A percentile compares a stretch with the other conserved stretches of the same genome.
These are phyloP conservation scores for Yarrowia sp. DNA, from an alignment of 805 yeast genomes.

Conservation along the genomic window DNA sequence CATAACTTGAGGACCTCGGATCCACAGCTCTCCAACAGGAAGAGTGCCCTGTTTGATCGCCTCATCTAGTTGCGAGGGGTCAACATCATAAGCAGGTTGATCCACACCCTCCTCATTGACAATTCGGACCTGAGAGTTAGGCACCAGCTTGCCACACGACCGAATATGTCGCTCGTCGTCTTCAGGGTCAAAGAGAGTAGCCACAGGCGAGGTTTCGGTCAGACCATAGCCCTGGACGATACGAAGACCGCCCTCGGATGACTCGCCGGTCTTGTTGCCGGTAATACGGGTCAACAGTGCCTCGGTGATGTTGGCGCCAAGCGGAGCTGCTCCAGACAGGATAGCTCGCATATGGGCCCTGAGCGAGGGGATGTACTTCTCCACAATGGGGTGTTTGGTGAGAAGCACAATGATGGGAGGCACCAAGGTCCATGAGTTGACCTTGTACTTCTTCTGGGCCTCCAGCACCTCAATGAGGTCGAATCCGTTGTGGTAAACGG, in stretches of 20 bases:
- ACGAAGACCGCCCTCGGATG: constrained; percentile 23
- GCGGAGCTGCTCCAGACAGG: constrained; percentile 50
- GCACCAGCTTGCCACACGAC: constrained; percentile 43
- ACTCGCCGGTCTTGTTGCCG: constrained; percentile 27
- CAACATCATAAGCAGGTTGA: constrained; percentile 47
- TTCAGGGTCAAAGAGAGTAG: constrained; percentile 40
- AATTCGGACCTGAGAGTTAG: constrained; percentile 52
- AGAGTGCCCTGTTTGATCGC: constrained; percentile 20
- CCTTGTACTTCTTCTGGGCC: constrained; percentile 34
- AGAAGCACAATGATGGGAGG: constrained; percentile 46
- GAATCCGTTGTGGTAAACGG: constrained; percentile 14
- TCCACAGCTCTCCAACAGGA: constrained; percentile 51
- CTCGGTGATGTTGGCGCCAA: constrained; percentile 34
- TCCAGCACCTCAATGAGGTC: constrained; percentile 21
- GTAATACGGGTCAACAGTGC: constrained; percentile 31
- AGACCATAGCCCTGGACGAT: constrained; percentile 33
- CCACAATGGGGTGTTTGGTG: constrained; percentile 47
- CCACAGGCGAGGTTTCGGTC: constrained; percentile 62
- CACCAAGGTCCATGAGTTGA: constrained; percentile 45
- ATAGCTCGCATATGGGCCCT: constrained; percentile 43
- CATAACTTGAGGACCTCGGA: constrained; percentile 59
- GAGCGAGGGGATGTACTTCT: constrained; percentile 44
- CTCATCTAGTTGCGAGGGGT: constrained; percentile 2
- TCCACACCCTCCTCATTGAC: constrained; percentile 45
- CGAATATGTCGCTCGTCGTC: constrained; percentile 44